Percentiles rank a stretch among this genome's conserved stretches.
Conservation (phyloP, 495 filamentous ascomycete genomes). For the Lasiosphaeris hirsuta region DNA sequence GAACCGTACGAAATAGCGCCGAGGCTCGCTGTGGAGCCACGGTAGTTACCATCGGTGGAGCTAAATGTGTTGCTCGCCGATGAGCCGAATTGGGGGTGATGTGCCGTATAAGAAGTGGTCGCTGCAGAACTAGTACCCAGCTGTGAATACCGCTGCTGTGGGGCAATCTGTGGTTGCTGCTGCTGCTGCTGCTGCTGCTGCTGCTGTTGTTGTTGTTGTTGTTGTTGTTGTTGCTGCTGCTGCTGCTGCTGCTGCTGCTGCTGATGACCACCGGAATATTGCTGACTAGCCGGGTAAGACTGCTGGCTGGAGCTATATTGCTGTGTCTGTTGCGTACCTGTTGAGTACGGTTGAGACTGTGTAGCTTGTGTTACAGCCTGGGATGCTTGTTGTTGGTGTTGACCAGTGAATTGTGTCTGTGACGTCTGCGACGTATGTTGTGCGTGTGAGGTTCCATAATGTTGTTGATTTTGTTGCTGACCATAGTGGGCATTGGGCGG, state of each 20-base stretch:
- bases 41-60: constrained; percentile 37
- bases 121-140: constrained; percentile 34
- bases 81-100: constrained; percentile 42
- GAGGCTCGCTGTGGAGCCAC: constrained; percentile 26
- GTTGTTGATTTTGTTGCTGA: constrained; percentile 20
- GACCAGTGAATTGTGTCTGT: constrained; percentile 22
- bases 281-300: constrained; percentile 20
- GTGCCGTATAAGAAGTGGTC: constrained; percentile 36
- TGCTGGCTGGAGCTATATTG: constrained; percentile 23
- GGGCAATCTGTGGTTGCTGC: neutral
- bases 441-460: constrained; percentile 15
- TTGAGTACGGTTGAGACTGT: constrained; percentile 22
- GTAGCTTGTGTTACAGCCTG: constrained; percentile 16
- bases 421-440: constrained; percentile 19
- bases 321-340: constrained; percentile 17
- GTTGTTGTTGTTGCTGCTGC: too few species aligned
- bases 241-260: neutral
- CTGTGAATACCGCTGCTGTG: constrained; percentile 43
- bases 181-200: too few species aligned
- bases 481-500: constrained; percentile 16
- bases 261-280: constrained; percentile 32
- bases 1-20: constrained; percentile 32
- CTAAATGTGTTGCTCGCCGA: constrained; percentile 36
- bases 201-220: too few species aligned
- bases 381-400: constrained; percentile 27